phyloP scores from a whole-genome alignment of 345 rosid genomes.

The Sisymbrium altissimum region DNA sequence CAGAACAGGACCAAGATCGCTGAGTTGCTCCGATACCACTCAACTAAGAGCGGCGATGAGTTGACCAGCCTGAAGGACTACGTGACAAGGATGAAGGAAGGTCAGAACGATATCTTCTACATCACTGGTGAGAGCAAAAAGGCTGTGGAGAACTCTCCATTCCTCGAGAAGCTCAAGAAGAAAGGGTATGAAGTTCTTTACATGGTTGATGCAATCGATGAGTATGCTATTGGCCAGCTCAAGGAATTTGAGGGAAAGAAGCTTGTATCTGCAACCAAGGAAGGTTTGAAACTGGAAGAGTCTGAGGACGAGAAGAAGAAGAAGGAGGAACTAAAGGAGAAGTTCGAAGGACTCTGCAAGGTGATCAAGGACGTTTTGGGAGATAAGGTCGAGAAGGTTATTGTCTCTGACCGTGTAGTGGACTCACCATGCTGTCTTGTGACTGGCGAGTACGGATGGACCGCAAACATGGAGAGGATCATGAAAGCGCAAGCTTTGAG shows the following conservation, averaged over 20 bases:
- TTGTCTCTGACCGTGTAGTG: slow-evolving; percentile 82
- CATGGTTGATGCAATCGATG: slow-evolving; percentile 90
- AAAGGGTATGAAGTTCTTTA: slow-evolving; percentile 76
- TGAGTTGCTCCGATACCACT: slow-evolving; percentile 79
- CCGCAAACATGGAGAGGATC: slow-evolving; percentile 91
- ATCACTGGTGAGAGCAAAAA: slow-evolving; percentile 94
- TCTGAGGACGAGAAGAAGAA: slow-evolving; percentile 75
- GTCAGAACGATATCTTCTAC: slow-evolving; percentile 73
- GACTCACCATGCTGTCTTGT: slow-evolving; percentile 93
- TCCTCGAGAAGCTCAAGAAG: slow-evolving; percentile 92
- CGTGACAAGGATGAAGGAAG: slow-evolving; percentile 95
- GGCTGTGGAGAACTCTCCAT: slow-evolving; percentile 91
- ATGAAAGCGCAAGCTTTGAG: slow-evolving; percentile 92
- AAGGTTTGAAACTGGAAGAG: slow-evolving; percentile 75
- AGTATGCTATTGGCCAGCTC: slow-evolving; percentile 79
- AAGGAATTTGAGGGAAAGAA: slow-evolving; percentile 90
- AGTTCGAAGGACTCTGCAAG: slow-evolving; percentile 86
- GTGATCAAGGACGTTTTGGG: slow-evolving; percentile 82
- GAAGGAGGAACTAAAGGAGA: slow-evolving; percentile 59
- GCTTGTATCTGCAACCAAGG: slow-evolving; percentile 85
- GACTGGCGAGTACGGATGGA: slow-evolving; percentile 86
- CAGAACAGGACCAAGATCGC: slow-evolving; percentile 75
- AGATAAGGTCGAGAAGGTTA: slow-evolving; percentile 76
- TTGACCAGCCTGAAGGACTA: slow-evolving; percentile 87
- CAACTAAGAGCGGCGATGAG: slow-evolving; percentile 91